A percentile compares a stretch with the other conserved stretches of the same genome.
Evolutionary conservation across 2,329 filamentous ascomycete genomes (phyloP).

Genomic region (Fusarium nisikadoi): DNA sequence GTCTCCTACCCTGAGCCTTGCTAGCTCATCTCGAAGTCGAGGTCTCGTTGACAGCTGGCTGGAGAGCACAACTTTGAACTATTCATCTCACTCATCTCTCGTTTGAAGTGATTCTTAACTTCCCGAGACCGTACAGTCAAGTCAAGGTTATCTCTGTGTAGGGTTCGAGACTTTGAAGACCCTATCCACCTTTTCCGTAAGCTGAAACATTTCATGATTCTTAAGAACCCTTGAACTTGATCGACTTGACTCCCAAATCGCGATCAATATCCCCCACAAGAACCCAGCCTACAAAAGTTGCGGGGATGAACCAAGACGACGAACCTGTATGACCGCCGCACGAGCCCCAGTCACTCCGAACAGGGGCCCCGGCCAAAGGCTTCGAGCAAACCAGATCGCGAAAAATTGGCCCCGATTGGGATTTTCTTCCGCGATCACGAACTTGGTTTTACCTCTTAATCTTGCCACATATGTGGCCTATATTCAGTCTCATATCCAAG

Average conservation of each 20-base stretch:
- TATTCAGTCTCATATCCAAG: neutral
- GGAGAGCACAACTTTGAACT: neutral
- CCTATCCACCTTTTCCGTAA: neutral
- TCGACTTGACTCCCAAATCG: conserved; percentile 17
- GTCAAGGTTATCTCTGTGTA: neutral
- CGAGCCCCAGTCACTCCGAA: conserved; percentile 31
- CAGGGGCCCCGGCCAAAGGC: conserved; percentile 35
- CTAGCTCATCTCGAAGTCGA: conserved; percentile 7
- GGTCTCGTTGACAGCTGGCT: conserved; percentile 11
- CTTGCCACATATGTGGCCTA: neutral
- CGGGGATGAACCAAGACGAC: conserved; percentile 41
- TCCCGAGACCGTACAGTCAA: neutral
- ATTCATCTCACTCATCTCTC: conserved; percentile 4
- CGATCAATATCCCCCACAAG: conserved; percentile 29
- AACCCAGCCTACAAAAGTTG: conserved; percentile 18
- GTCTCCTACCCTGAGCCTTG: conserved; percentile 24
- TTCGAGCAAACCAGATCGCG: conserved; percentile 33
- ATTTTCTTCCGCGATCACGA: conserved; percentile 6
- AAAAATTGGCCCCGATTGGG: conserved; percentile 26
- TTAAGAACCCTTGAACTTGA: conserved; percentile 11
- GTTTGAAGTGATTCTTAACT: neutral
- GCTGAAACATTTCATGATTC: neutral
- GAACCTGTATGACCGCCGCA: conserved; percentile 41
- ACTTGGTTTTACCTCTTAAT: conserved; percentile 22
- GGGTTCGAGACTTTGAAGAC: neutral